A percentile compares a stretch with the other conserved stretches of the same genome.
Conservation (phyloP, 2,329 filamentous ascomycete genomes). For the Pyricularia sp. region DNA sequence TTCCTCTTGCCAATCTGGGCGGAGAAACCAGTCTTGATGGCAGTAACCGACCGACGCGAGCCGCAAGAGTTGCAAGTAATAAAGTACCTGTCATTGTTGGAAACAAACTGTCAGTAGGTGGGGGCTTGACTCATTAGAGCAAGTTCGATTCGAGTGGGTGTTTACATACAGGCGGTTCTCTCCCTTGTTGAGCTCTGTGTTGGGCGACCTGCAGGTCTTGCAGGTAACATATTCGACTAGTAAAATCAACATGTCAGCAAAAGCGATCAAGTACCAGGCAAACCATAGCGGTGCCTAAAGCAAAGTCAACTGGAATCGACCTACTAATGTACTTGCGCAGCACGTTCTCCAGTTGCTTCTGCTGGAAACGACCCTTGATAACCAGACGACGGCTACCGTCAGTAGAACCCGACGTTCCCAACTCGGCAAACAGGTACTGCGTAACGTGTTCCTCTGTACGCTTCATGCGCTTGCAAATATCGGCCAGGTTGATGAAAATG, state of each 20-base stretch:
- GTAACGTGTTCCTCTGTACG: conserved; percentile 96
- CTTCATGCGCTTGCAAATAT: conserved; percentile 99
- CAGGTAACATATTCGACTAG: conserved; percentile 93
- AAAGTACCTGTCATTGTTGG: conserved; percentile 46
- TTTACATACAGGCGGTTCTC: conserved; percentile 75
- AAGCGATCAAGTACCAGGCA: too few species aligned
- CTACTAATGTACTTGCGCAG: conserved; percentile 82
- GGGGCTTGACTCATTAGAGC: too few species aligned
- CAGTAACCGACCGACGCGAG: conserved; percentile 78
- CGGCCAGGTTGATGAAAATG: conserved; percentile 97
- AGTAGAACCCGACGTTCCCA: conserved; percentile 94
- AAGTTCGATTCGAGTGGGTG: neutral
- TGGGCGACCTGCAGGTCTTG: conserved; percentile 93
- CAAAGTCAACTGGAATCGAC: conserved; percentile 31
- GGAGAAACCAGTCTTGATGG: conserved; percentile 99
- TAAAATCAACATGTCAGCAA: neutral
- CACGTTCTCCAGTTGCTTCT: conserved; percentile 98
- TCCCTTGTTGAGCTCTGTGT: conserved; percentile 95
- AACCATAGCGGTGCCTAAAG: too few species aligned
- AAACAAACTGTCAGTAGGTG: too few species aligned
- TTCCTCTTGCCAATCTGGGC: conserved; percentile 98
- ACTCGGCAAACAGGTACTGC: conserved; percentile 91
- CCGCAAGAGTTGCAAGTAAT: conserved; percentile 61
- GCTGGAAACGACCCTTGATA: conserved; percentile 97
- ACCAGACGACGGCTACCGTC: conserved; percentile 88